Percentiles rank a stretch among this genome's conserved stretches.
These are phyloP conservation scores for Nicotiana otophora DNA, from an alignment of 257 asterid genomes.

Conservation along the genomic window DNA sequence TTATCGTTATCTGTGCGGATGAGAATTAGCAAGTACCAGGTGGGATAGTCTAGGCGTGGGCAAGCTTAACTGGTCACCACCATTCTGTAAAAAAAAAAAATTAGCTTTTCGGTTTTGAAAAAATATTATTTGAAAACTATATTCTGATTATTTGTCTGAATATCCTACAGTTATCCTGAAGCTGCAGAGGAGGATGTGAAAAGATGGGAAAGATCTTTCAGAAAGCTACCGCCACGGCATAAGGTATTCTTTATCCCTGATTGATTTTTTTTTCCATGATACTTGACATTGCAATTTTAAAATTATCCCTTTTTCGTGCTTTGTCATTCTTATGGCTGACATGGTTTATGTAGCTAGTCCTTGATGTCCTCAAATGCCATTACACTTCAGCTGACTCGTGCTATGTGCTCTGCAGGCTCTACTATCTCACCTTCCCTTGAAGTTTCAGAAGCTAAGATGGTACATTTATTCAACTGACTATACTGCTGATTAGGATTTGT, in stretches of 20 bases:
- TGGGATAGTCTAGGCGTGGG: too few species aligned
- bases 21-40: too few species aligned
- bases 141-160: slow-evolving; percentile 8
- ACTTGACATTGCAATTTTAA: not conserved
- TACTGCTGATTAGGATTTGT: not conserved
- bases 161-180: slow-evolving; percentile 73
- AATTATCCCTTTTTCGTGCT: not conserved
- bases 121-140: not conserved
- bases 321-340: not conserved
- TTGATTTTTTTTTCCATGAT: not conserved
- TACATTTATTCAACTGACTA: slow-evolving; percentile 16
- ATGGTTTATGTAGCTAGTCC: not conserved
- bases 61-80: too few species aligned
- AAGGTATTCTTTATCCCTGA: slow-evolving; percentile 42
- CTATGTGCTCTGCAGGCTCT: slow-evolving; percentile 60
- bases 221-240: slow-evolving; percentile 64
- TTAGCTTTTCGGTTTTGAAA: not conserved
- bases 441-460: slow-evolving; percentile 87
- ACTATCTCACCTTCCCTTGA: slow-evolving; percentile 64
- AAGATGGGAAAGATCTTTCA: slow-evolving; percentile 74
- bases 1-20: too few species aligned
- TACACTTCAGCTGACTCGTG: slow-evolving; percentile 19
- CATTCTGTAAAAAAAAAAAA: too few species aligned
- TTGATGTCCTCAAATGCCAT: not conserved
- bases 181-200: slow-evolving; percentile 86